Evolutionary conservation across 2,329 filamentous ascomycete genomes (phyloP).

Genomic region (Epichloe sp.): DNA sequence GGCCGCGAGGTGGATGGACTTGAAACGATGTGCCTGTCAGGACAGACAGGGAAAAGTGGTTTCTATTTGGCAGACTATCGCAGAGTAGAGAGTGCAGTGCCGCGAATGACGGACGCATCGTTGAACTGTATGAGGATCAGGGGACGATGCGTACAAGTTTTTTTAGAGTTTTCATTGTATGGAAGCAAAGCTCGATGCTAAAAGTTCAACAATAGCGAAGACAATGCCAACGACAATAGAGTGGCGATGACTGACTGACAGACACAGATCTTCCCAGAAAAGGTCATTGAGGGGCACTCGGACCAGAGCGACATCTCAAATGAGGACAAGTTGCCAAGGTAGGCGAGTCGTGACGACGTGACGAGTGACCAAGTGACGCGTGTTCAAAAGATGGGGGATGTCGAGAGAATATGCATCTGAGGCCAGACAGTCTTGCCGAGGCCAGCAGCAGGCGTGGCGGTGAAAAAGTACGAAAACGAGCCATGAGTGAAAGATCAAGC

Average conservation of each 20-base stretch:
- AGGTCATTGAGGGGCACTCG: background rate
- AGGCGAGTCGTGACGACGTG: no score
- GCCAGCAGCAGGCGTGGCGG: background rate
- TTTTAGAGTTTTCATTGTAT: no score
- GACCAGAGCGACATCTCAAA: background rate
- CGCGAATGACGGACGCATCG: no score
- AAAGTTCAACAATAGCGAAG: slow-evolving; percentile 1
- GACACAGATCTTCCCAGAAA: background rate
- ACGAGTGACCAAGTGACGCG: no score
- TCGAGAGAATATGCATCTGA: background rate
- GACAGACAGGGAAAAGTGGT: background rate
- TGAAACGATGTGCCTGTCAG: background rate
- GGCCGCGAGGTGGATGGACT: background rate
- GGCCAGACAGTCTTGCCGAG: background rate
- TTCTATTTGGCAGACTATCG: background rate
- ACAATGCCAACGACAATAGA: slow-evolving; percentile 5
- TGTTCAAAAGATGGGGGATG: background rate
- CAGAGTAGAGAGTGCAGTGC: background rate
- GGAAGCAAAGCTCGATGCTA: background rate
- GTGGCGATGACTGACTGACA: background rate
- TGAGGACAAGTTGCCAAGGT: background rate
- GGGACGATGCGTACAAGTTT: background rate
- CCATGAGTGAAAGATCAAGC: background rate
- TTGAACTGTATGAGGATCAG: background rate
- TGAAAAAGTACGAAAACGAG: background rate